phyloP scores from a whole-genome alignment of 78 protist species.

The Dictyostelium capitatum region DNA sequence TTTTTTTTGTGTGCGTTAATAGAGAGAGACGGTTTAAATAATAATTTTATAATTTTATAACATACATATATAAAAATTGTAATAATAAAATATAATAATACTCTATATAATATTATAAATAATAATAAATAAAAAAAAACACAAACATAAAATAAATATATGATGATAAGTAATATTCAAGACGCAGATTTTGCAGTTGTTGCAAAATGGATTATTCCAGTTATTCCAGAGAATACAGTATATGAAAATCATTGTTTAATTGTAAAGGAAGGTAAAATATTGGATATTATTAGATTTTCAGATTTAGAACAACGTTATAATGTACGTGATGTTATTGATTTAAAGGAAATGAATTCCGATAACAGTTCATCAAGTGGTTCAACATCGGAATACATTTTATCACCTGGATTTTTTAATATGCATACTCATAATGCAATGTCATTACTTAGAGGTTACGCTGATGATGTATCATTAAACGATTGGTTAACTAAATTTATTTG shows the following conservation, averaged over 20 bases:
- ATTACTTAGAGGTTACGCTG: slow-evolving; percentile 80
- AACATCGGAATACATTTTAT: slow-evolving; percentile 40
- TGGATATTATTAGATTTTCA: slow-evolving; percentile 40
- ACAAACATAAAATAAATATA: too few species aligned
- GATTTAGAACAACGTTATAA: slow-evolving; percentile 46
- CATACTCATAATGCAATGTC: slow-evolving; percentile 85
- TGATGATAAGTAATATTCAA: background rate
- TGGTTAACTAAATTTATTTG: slow-evolving; percentile 81
- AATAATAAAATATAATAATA: too few species aligned
- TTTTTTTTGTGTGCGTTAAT: too few species aligned
- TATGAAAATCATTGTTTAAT: slow-evolving; percentile 68
- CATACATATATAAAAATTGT: too few species aligned
- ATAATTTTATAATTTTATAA: too few species aligned
- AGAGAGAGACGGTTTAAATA: too few species aligned
- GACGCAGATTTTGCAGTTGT: slow-evolving; percentile 55
- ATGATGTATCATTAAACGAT: slow-evolving; percentile 67
- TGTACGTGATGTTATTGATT: slow-evolving; percentile 17
- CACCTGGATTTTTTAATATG: slow-evolving; percentile 84
- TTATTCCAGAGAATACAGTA: slow-evolving; percentile 45
- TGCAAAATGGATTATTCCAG: slow-evolving; percentile 84
- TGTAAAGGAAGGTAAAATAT: slow-evolving; percentile 34
- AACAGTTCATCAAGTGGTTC: background rate
- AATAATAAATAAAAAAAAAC: too few species aligned
- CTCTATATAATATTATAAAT: too few species aligned
- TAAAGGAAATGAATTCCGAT: slow-evolving; percentile 21